Conservation (phyloP, 2,329 filamentous ascomycete genomes). For the Akanthomyces dipterigenus region DNA sequence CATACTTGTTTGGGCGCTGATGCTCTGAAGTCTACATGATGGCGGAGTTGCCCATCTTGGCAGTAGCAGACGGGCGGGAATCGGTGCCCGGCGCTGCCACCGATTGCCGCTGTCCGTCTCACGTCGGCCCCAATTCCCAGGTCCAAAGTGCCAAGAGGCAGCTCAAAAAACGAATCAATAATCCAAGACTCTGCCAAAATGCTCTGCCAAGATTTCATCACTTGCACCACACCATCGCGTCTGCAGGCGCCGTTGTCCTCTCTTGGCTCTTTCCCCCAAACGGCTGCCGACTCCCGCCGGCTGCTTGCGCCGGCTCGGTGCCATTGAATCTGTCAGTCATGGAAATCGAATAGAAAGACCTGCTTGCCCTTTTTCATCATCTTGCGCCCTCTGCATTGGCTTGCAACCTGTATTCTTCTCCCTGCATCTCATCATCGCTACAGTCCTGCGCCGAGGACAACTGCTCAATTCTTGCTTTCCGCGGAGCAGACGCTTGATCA, state of each 20-base stretch:
- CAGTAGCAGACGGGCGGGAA: not conserved
- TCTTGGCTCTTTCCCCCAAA: slow-evolving; percentile 3
- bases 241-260: not conserved
- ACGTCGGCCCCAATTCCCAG: not conserved
- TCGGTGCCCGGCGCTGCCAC: not conserved
- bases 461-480: not conserved
- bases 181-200: not conserved
- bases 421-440: not conserved
- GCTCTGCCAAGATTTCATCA: not conserved
- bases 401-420: not conserved
- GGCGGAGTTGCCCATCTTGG: not conserved
- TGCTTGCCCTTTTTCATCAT: not conserved
- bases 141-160: not conserved
- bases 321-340: not conserved
- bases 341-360: not conserved
- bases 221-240: not conserved
- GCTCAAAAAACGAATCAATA: not conserved
- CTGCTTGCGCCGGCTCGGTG: slow-evolving; percentile 6
- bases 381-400: not conserved
- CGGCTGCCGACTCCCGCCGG: not conserved
- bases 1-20: too few relatives aligned
- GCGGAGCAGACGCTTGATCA: not conserved
- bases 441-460: not conserved
- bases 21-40: too few relatives aligned
- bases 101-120: not conserved